Evolutionary conservation across 805 yeast species (phyloP).

Genomic region (Candida maltosa): DNA sequence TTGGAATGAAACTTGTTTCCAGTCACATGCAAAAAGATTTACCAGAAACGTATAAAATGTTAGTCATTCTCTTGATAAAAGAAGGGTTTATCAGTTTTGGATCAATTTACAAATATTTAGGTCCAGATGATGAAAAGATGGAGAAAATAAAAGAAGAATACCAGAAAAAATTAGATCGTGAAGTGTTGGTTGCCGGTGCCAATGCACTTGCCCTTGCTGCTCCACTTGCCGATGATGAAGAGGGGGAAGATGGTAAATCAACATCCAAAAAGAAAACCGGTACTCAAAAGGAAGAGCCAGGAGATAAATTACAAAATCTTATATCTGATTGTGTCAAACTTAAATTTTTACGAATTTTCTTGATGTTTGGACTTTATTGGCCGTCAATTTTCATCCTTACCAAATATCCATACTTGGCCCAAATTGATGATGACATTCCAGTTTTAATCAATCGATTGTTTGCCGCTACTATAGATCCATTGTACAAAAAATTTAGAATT

Average conservation of each 20-base stretch:
- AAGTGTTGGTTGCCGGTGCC: slow-evolving; percentile 59
- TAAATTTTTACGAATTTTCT: slow-evolving; percentile 48
- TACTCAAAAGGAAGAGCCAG: slow-evolving; percentile 4
- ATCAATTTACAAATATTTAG: slow-evolving; percentile 52
- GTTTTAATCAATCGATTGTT: slow-evolving; percentile 48
- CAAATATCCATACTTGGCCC: slow-evolving; percentile 58
- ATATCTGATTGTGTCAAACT: too few relatives aligned
- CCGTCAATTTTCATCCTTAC: slow-evolving; percentile 60
- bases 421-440: slow-evolving; percentile 48
- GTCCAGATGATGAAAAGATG: slow-evolving; percentile 52
- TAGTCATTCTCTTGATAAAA: slow-evolving; percentile 58
- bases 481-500: slow-evolving; percentile 27
- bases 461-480: slow-evolving; percentile 47
- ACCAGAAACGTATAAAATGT: slow-evolving; percentile 42
- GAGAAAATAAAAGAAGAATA: slow-evolving; percentile 39
- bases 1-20: slow-evolving; percentile 44
- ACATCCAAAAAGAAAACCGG: slow-evolving; percentile 7
- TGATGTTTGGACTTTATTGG: slow-evolving; percentile 59
- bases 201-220: slow-evolving; percentile 88
- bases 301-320: slow-evolving; percentile 14
- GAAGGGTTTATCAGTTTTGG: slow-evolving; percentile 65
- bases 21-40: slow-evolving; percentile 27
- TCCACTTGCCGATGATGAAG: slow-evolving; percentile 62
- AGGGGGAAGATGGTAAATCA: slow-evolving; percentile 13
- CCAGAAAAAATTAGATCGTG: slow-evolving; percentile 47